Base-by-base conservation (phyloP, 345 rosid genomes). In the Geranium brycei region DNA sequence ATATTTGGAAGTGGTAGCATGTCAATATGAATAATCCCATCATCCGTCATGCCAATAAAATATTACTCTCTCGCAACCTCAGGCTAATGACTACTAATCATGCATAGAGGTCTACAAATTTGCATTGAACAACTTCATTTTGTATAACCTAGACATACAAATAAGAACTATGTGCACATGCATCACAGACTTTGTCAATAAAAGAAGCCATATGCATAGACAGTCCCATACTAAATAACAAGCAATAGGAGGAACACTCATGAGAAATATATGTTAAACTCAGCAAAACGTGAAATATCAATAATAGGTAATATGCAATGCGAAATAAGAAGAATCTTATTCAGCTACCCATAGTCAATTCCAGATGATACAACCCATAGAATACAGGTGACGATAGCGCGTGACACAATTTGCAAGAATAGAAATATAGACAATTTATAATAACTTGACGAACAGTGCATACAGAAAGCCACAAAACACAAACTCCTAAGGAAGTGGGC, bases 11-110 rank as follows among this genome's bases (percentile, higher is more conserved):
- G 51, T 30, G 31, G 51, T 59, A 14, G 1, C 40, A 19, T 51
- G 16, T 59, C 13, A 66, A 66, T 64, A 71, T 35, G 69, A 59
- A 17, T 13, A 19, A 55, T 23, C 14, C 53, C 19, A 59, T 12
- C 18, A 5, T 23, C 6, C 66, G 53, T 11, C 53, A 47, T 13
- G 41, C 10, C 5, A 4, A 4, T 4, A 8, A 47, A 41, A 47
- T 47, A 47, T 0, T 47, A 47, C 13, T 47, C 53, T 47, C 53
- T 47, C 14, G 11, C 13, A 47, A 47, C 10, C 12, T 47, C 53
- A 47, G 13, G 11, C 11, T 47, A 47, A 13, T 47, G 13, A 47
- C 13, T 47, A 47, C 53, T 47, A 11, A 47, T 47, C 41, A 35
- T 35, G 41, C 41, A 35, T 1, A 35, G 41, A 35, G 41, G 4